A percentile compares a stretch with the other conserved stretches of the same genome.
These are phyloP conservation scores for Parathielavia appendiculata DNA, from an alignment of 495 filamentous ascomycete genomes.

Conservation along the genomic window DNA sequence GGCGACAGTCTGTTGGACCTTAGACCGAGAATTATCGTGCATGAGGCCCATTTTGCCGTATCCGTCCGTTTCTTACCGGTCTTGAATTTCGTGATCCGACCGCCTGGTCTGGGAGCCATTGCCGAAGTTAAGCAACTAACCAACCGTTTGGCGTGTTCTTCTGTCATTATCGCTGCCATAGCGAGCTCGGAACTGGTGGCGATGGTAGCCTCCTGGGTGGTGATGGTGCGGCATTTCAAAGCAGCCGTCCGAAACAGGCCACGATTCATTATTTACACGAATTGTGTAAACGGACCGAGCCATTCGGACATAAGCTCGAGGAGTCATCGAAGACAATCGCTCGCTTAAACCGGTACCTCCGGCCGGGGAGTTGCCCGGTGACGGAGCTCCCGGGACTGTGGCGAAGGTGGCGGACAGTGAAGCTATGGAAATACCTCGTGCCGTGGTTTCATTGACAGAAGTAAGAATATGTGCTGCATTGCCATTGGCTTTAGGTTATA, in stretches of 20 bases:
- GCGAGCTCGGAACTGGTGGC: background rate
- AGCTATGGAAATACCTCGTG: constrained; percentile 12
- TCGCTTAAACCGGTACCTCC: constrained; percentile 6
- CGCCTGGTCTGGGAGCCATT: constrained; percentile 1
- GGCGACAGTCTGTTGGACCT: background rate
- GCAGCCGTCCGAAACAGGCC: constrained; percentile 13
- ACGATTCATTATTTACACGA: background rate
- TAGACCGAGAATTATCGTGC: constrained; percentile 22
- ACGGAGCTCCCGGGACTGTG: constrained; percentile 14
- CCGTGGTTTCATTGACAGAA: background rate
- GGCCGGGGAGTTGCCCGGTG: constrained; percentile 13
- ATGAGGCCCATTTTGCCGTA: constrained; percentile 16
- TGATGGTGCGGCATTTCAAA: constrained; percentile 19
- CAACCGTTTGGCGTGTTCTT: background rate
- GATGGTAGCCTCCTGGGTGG: background rate
- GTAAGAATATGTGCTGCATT: background rate
- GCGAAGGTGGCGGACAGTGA: background rate
- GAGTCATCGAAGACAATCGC: background rate
- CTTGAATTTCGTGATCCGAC: constrained; percentile 18
- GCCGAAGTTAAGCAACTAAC: constrained; percentile 18
- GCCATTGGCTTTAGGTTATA: too few relatives aligned
- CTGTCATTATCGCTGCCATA: background rate
- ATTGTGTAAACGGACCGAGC: background rate
- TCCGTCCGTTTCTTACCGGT: constrained; percentile 19
- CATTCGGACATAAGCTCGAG: background rate